phyloP scores from a whole-genome alignment of 495 filamentous ascomycete species.

The Penicillium diatomitis region DNA sequence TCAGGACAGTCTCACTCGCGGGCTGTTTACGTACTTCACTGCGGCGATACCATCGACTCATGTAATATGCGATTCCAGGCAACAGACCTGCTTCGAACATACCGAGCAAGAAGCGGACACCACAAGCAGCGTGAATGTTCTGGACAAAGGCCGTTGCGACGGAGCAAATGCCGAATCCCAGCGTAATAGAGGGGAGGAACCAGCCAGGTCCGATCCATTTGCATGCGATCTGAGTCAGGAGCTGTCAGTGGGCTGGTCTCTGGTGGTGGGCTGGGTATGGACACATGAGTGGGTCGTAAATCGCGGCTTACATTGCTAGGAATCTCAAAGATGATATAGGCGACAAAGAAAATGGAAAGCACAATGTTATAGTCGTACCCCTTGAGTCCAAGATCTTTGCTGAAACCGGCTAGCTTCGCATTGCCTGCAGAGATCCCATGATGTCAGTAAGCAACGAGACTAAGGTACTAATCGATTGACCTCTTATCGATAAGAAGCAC shows the following conservation, averaged over 20 bases:
- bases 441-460: too few species aligned
- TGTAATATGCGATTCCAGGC: constrained; percentile 65
- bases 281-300: too few species aligned
- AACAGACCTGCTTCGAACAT: constrained; percentile 62
- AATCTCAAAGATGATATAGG: constrained; percentile 72
- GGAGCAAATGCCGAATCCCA: constrained; percentile 42
- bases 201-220: constrained; percentile 43
- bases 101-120: constrained; percentile 49
- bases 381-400: constrained; percentile 41
- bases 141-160: constrained; percentile 40
- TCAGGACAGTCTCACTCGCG: too few species aligned
- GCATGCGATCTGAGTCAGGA: constrained; percentile 16
- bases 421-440: constrained; percentile 13
- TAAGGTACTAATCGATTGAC: too few species aligned
- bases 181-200: constrained; percentile 39
- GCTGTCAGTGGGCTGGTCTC: background rate
- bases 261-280: too few species aligned
- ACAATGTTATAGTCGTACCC: constrained; percentile 56
- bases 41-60: constrained; percentile 62
- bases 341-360: constrained; percentile 60
- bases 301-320: constrained; percentile 52
- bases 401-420: constrained; percentile 30
- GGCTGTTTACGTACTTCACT: constrained; percentile 31
- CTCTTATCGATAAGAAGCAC: background rate
- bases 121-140: constrained; percentile 28